Base-by-base conservation (phyloP, 441 rosid genomes). In the Gossypium davidsonii region DNA sequence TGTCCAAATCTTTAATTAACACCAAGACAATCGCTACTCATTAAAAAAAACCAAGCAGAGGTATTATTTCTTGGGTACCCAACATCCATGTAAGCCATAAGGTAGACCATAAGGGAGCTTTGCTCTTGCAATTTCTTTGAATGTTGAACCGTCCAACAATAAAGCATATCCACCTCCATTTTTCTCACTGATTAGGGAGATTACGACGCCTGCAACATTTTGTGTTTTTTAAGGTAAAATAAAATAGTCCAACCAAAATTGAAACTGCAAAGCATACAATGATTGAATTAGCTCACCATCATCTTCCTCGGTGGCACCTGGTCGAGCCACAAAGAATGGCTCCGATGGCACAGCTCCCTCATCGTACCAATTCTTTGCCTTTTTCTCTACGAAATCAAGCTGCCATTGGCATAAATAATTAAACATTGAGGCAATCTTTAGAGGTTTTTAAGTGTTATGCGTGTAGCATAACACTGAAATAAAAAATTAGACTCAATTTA, bases 21-120 rank as follows among this genome's bases (percentile, higher is more conserved):
- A 8, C 46, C 12, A 39, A 9, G 46, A 39, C 46, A 1, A 39
- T 39, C 46, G 11, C 3, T 39, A 39, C 46, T 39, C 46, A 2
- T 39, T 37, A 8, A 8, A 37, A 37, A 37, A 37, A 37, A 3
- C 39, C n/a, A 7, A 2, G 3, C 12, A 49, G 3, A 2, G 14
- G 39, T 65, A 31, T 67, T 67, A 79, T 6, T 71, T 63, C 70
- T 83, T 92, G 1, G 98, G 97, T 25, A 94, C 89, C 99, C 98
- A 94, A 75, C 97, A 91, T 69, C 99, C 99, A 84, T 94, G 99
- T n/a, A 94, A 78, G 3, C 99, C 99, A 67, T 92, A 95, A 6
- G 99, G 99, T 65, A 95, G 90, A 59, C 97, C 97, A 49, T 92
- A 90, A 59, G 99, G 98, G 76, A 95, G 90, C 79, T 83, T 89